Percentiles rank a stretch among this genome's conserved stretches.
phyloP scores from a whole-genome alignment of 805 yeast species.

The Metschnikowia corniflorae region DNA sequence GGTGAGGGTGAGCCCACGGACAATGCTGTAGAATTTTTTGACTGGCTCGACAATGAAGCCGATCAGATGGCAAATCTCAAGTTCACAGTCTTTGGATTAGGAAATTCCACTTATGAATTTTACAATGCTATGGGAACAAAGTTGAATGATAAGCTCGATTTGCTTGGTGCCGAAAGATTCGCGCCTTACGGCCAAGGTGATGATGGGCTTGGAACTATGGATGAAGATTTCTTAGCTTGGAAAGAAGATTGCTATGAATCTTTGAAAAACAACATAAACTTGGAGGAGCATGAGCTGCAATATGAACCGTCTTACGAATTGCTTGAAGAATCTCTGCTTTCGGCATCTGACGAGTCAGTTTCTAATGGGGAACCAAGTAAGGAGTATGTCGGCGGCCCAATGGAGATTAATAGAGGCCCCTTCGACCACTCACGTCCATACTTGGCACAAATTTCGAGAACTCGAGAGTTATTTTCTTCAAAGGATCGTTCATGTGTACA shows the following conservation, averaged over 20 bases:
- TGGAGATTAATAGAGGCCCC: slow-evolving; percentile 58
- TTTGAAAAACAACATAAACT: slow-evolving; percentile 57
- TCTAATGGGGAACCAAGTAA: slow-evolving; percentile 79
- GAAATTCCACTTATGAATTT: slow-evolving; percentile 91
- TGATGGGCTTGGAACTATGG: slow-evolving; percentile 91
- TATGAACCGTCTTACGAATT: slow-evolving; percentile 68
- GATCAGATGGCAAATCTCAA: slow-evolving; percentile 54
- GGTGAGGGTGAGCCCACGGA: slow-evolving; percentile 99
- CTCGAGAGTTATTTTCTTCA: slow-evolving; percentile 70
- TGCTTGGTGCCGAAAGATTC: slow-evolving; percentile 68
- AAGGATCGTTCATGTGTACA: slow-evolving; percentile 78
- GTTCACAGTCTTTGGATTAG: slow-evolving; percentile 83
- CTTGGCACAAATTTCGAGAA: slow-evolving; percentile 57
- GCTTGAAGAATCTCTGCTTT: slow-evolving; percentile 31
- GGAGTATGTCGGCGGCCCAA: slow-evolving; percentile 29
- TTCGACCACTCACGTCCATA: slow-evolving; percentile 80
- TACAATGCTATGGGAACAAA: slow-evolving; percentile 79
- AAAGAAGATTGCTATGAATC: slow-evolving; percentile 71
- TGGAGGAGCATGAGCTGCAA: slow-evolving; percentile 75
- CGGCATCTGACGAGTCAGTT: slow-evolving; percentile 30
- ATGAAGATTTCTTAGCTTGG: slow-evolving; percentile 93
- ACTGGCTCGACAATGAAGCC: slow-evolving; percentile 55
- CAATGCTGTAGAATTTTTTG: slow-evolving; percentile 78
- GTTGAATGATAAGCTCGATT: slow-evolving; percentile 46
- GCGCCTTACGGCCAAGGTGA: slow-evolving; percentile 90